Evolutionary conservation across 495 filamentous ascomycete species (phyloP).

Genomic region (Podospora pseudoanserina): DNA sequence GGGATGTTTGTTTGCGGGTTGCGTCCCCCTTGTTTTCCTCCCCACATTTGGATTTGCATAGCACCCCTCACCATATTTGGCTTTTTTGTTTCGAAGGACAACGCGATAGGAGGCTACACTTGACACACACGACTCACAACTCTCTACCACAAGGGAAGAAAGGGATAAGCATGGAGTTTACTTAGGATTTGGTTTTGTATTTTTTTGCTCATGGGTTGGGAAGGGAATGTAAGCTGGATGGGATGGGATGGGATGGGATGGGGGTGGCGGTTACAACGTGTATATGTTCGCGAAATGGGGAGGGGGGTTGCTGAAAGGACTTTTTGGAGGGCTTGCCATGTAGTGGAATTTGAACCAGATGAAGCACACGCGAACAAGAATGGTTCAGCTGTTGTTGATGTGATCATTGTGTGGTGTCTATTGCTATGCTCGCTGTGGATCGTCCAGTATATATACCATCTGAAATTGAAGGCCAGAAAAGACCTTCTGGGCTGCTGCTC

Average conservation of each 20-base stretch:
- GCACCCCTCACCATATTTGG: slow-evolving; percentile 19
- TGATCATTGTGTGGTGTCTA: too few species aligned
- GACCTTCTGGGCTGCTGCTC: too few species aligned
- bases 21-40: neutral
- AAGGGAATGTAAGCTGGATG: neutral
- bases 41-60: slow-evolving; percentile 23
- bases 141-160: neutral
- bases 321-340: neutral
- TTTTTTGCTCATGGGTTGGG: neutral
- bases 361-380: too few species aligned
- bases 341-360: too few species aligned
- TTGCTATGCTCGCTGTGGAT: too few species aligned
- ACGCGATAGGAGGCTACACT: too few species aligned
- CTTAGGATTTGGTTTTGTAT: neutral
- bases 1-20: slow-evolving; percentile 6
- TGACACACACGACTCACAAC: neutral
- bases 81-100: slow-evolving; percentile 5
- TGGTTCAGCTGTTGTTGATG: too few species aligned
- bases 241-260: neutral
- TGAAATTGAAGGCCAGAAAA: too few species aligned
- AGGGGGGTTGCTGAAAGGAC: neutral
- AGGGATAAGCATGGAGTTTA: slow-evolving; percentile 8
- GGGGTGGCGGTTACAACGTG: neutral
- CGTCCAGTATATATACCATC: too few species aligned
- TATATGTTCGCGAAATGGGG: neutral